Conservation (phyloP, 176 grass and related monocot genomes). For the Aegilops bicornis region DNA sequence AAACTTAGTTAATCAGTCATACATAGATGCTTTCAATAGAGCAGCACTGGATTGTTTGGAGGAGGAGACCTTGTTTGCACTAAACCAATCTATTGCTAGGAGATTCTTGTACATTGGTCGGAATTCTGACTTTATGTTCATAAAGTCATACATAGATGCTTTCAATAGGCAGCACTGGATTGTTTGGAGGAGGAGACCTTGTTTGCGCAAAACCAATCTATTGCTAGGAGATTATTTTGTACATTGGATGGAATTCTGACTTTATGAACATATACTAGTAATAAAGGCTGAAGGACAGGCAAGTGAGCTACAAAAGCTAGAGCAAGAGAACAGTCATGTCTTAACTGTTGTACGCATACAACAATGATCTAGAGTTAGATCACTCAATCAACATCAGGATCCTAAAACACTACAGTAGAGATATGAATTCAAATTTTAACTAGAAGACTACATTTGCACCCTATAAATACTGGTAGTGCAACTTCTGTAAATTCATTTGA, state of each 20-base stretch:
- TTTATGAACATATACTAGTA: neutral
- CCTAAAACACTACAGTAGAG: neutral
- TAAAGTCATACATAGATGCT: neutral
- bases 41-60: neutral
- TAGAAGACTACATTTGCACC: neutral
- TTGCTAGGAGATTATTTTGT: neutral
- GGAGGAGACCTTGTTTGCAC: neutral
- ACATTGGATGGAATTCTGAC: neutral
- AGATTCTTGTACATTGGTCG: neutral
- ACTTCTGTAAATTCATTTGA: neutral
- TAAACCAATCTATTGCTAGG: neutral
- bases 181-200: neutral
- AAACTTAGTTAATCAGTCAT: neutral
- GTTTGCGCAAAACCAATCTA: neutral
- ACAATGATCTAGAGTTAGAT: neutral
- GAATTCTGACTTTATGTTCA: neutral
- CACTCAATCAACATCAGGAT: neutral
- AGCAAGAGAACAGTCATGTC: neutral
- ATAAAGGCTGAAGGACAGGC: neutral
- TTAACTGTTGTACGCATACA: neutral
- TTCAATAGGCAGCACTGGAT: neutral
- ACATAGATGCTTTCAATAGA: neutral
- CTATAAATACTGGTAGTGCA: neutral
- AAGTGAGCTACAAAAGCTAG: neutral
- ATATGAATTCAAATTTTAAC: neutral